Evolutionary conservation across 2,329 filamentous ascomycete genomes (phyloP).

Genomic region (Microcyclosporella mali): DNA sequence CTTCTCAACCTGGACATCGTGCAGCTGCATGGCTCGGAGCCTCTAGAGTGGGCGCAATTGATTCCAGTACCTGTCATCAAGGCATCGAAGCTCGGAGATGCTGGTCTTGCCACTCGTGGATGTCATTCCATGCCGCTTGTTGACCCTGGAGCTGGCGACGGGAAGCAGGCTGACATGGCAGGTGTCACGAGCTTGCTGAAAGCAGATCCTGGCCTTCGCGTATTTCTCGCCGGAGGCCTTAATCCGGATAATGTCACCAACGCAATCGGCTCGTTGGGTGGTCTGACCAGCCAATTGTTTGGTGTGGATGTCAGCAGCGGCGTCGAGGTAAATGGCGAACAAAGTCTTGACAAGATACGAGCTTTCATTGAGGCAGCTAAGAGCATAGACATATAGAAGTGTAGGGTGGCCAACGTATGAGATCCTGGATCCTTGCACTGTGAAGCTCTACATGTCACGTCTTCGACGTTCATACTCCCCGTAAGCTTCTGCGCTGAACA

Average conservation of each 20-base stretch:
- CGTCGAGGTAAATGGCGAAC: constrained; percentile 75
- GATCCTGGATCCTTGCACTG: neutral
- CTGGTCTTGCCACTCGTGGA: constrained; percentile 66
- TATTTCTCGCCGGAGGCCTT: constrained; percentile 81
- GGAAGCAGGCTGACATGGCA: constrained; percentile 66
- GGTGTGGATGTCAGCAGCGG: constrained; percentile 93
- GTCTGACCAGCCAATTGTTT: constrained; percentile 55
- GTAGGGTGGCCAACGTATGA: neutral
- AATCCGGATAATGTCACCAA: constrained; percentile 70
- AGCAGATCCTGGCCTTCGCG: constrained; percentile 61
- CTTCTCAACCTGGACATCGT: constrained; percentile 77
- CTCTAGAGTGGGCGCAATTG: constrained; percentile 80
- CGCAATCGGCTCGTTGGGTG: constrained; percentile 58
- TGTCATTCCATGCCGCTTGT: constrained; percentile 80
- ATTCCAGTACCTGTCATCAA: constrained; percentile 89
- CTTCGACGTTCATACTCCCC: too few species aligned
- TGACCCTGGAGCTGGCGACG: constrained; percentile 79
- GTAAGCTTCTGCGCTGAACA: too few species aligned
- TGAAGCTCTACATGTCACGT: too few species aligned
- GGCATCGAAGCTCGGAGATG: constrained; percentile 70
- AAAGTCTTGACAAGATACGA: constrained; percentile 73
- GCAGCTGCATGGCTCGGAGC: constrained; percentile 87
- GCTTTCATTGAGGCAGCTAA: constrained; percentile 75
- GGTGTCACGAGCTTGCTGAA: constrained; percentile 62
- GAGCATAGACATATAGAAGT: constrained; percentile 23